These are phyloP conservation scores for Dimocarpus longan DNA, from an alignment of 345 rosid species.

Conservation along the genomic window DNA sequence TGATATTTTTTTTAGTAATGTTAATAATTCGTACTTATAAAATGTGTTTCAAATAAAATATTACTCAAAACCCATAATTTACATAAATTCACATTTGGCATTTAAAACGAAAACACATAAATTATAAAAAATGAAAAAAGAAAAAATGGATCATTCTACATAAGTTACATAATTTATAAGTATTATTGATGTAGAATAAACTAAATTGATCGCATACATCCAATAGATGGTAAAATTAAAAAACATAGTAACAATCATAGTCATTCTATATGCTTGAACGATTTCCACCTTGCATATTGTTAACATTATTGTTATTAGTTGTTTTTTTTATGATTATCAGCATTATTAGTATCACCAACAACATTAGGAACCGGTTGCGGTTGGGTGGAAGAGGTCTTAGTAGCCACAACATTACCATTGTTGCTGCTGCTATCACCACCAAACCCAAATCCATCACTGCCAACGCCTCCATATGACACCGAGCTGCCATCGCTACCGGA, in stretches of 20 bases:
- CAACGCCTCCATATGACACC: neutral
- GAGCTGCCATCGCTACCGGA: neutral
- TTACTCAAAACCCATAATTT: no score
- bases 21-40: no score
- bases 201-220: neutral
- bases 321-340: neutral
- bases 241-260: neutral
- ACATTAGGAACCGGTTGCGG: neutral
- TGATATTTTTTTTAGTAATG: no score
- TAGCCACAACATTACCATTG: neutral
- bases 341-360: neutral
- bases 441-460: neutral
- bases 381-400: neutral
- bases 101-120: no score
- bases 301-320: no score
- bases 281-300: neutral
- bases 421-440: neutral
- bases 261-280: neutral
- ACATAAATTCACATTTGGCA: no score
- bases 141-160: no score
- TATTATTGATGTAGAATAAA: neutral
- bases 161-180: no score
- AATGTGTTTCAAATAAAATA: no score
- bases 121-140: no score
- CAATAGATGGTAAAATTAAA: neutral